phyloP scores from a whole-genome alignment of 2,329 filamentous ascomycete genomes.

The Penicillium sp. region DNA sequence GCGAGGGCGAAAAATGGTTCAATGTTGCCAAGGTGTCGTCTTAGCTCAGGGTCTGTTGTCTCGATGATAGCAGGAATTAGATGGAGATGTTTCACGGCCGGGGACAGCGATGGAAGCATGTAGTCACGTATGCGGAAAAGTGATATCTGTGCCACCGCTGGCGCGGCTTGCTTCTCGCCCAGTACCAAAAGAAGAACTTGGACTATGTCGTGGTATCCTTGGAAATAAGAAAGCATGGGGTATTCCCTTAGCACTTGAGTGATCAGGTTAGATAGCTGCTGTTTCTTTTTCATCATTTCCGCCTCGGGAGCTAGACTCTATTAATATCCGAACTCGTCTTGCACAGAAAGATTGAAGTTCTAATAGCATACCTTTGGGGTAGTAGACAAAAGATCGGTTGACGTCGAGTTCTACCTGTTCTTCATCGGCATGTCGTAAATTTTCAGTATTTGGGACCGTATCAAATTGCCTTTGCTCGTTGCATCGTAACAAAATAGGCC shows the following conservation, averaged over 20 bases:
- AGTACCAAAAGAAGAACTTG: slow-evolving; percentile 91
- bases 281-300: slow-evolving; percentile 68
- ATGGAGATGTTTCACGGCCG: slow-evolving; percentile 79
- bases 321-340: background rate
- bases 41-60: slow-evolving; percentile 68
- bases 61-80: slow-evolving; percentile 80
- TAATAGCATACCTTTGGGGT: slow-evolving; percentile 67
- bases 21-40: slow-evolving; percentile 69
- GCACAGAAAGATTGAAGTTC: background rate
- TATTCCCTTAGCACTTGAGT: slow-evolving; percentile 73
- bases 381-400: slow-evolving; percentile 94
- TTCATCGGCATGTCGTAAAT: slow-evolving; percentile 80
- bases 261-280: slow-evolving; percentile 77
- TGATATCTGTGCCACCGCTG: slow-evolving; percentile 75
- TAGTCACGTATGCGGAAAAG: slow-evolving; percentile 91
- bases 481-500: slow-evolving; percentile 51
- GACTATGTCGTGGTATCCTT: slow-evolving; percentile 97
- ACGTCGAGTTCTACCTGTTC: slow-evolving; percentile 90
- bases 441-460: slow-evolving; percentile 53
- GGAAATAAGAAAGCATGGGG: slow-evolving; percentile 89
- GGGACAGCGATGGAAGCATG: slow-evolving; percentile 84
- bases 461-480: slow-evolving; percentile 20
- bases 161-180: slow-evolving; percentile 58
- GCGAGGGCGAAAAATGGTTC: slow-evolving; percentile 90
- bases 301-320: slow-evolving; percentile 61